Evolutionary conservation across 1,139 yeast species (phyloP).

Genomic region (Hemisphaericaspora xylofermentans): DNA sequence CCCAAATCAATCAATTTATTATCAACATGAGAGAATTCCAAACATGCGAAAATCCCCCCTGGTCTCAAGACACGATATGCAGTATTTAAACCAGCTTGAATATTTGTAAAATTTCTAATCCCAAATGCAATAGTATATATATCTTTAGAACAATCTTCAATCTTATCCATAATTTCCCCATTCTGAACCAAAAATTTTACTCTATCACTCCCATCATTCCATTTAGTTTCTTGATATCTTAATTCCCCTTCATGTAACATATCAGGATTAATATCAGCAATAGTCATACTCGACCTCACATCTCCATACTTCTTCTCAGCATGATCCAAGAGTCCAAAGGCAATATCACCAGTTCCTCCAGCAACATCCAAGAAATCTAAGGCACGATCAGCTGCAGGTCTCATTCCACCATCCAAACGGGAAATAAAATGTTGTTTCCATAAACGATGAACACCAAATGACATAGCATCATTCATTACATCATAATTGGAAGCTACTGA

Average conservation of each 20-base stretch:
- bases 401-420: conserved; percentile 88
- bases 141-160: conserved; percentile 86
- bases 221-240: conserved; percentile 56
- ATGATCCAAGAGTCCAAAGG: conserved; percentile 90
- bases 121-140: conserved; percentile 97
- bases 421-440: conserved; percentile 93
- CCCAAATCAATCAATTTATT: conserved; percentile 70
- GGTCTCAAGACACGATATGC: conserved; percentile 92
- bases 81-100: conserved; percentile 88
- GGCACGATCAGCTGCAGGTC: conserved; percentile 80
- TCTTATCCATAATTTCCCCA: conserved; percentile 84
- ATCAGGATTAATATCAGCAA: conserved; percentile 93
- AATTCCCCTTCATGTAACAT: conserved; percentile 92
- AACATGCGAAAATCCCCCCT: conserved; percentile 96
- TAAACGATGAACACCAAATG: conserved; percentile 87
- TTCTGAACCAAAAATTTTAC: conserved; percentile 84
- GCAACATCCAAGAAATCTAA: conserved; percentile 92
- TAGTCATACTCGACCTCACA: conserved; percentile 73
- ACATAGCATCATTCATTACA: conserved; percentile 97
- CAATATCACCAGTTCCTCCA: conserved; percentile 99
- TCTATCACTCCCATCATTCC: conserved; percentile 57
- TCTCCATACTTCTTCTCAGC: conserved; percentile 82
- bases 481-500: conserved; percentile 94
- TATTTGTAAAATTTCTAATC: conserved; percentile 91
- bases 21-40: conserved; percentile 91